A percentile compares a stretch with the other conserved stretches of the same genome.
These are phyloP conservation scores for Metarhizium brunneum DNA, from an alignment of 2,329 filamentous ascomycete species.

Conservation along the genomic window DNA sequence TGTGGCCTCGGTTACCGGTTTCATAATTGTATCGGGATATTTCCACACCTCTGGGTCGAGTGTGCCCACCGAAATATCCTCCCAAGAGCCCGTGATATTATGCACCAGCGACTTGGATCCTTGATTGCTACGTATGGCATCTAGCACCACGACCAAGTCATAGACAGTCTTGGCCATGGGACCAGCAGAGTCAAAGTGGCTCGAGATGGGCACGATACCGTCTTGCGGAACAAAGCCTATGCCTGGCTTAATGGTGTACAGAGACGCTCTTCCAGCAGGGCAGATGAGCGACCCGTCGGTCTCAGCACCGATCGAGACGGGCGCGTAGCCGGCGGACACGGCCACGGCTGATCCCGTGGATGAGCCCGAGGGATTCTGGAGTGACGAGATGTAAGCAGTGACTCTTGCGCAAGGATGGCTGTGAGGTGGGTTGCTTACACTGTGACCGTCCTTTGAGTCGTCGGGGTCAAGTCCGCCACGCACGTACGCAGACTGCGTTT, in stretches of 20 bases:
- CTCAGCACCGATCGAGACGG: slow-evolving; percentile 47
- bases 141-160: not conserved
- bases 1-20: not conserved
- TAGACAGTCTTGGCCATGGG: slow-evolving; percentile 5
- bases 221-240: slow-evolving; percentile 2
- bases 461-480: slow-evolving; percentile 1
- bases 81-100: not conserved
- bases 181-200: slow-evolving; percentile 4
- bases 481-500: slow-evolving; percentile 9
- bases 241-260: slow-evolving; percentile 9
- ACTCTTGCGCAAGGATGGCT: not conserved
- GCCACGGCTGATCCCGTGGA: slow-evolving; percentile 46
- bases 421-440: slow-evolving; percentile 1
- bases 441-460: slow-evolving; percentile 7
- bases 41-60: not conserved
- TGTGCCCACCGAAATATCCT: not conserved
- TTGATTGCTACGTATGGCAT: too few species aligned
- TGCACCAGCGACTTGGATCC: too few species aligned
- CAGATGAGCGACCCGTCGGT: slow-evolving; percentile 35
- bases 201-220: slow-evolving; percentile 5
- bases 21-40: not conserved
- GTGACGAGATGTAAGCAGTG: not conserved
- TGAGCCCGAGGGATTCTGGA: slow-evolving; percentile 34
- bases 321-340: slow-evolving; percentile 42
- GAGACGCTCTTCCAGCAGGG: slow-evolving; percentile 6